These are phyloP conservation scores for Pyrenochaeta sp. DNA, from an alignment of 2,329 filamentous ascomycete genomes.

Conservation along the genomic window DNA sequence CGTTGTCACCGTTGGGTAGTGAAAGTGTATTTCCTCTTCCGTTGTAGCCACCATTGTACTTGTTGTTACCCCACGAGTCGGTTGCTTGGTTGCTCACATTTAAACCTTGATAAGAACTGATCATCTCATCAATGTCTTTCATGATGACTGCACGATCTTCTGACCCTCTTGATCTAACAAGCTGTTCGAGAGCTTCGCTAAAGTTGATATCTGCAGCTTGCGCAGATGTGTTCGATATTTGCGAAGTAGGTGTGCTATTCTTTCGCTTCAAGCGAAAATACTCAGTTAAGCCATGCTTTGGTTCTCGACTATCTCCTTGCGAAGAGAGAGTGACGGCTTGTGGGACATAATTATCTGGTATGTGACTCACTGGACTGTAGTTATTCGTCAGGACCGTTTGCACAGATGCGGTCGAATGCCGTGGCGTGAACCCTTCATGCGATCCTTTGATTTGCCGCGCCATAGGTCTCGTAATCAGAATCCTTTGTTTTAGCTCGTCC, in stretches of 20 bases:
- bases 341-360: conserved; percentile 28
- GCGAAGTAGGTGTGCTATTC: conserved; percentile 16
- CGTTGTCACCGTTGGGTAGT: conserved; percentile 23
- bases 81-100: conserved; percentile 4
- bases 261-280: conserved; percentile 32
- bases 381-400: conserved; percentile 25
- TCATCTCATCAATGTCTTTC: conserved; percentile 47
- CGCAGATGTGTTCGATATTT: conserved; percentile 6
- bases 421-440: conserved; percentile 4
- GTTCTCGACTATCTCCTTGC: conserved; percentile 16
- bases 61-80: conserved; percentile 6
- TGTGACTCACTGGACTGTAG: conserved; percentile 8
- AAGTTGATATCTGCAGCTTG: conserved; percentile 23
- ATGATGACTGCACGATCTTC: conserved; percentile 35
- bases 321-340: conserved; percentile 27
- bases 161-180: conserved; percentile 24
- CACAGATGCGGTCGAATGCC: conserved; percentile 18
- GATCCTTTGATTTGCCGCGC: conserved; percentile 22
- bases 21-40: conserved; percentile 30
- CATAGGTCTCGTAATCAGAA: conserved; percentile 36
- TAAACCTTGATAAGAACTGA: conserved; percentile 40
- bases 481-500: conserved; percentile 50
- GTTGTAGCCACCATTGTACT: conserved; percentile 7
- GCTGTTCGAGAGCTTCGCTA: conserved; percentile 33
- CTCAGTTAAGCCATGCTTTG: conserved; percentile 30